Conservation (phyloP, 129 eudicot species). For the Escallonia herrerae region DNA sequence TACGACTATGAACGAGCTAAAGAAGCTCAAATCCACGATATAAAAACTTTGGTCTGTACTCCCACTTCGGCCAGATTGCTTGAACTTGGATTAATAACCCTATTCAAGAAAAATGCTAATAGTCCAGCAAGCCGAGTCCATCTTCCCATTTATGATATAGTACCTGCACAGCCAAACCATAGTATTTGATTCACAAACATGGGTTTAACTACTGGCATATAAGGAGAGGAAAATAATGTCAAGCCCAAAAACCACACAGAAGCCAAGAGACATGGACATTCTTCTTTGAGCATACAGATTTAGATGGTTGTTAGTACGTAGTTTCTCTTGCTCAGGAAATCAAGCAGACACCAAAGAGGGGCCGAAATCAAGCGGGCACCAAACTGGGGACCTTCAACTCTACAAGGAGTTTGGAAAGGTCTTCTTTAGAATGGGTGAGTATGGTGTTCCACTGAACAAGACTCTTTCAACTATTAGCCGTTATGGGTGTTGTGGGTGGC, state of each 20-base stretch:
- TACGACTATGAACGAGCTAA: conserved; percentile 52
- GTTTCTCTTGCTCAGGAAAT: conserved; percentile 8
- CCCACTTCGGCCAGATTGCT: conserved; percentile 50
- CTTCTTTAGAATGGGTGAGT: conserved; percentile 51
- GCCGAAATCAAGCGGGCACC: conserved; percentile 19
- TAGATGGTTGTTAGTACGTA: conserved; percentile 11
- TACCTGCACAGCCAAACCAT: conserved; percentile 1
- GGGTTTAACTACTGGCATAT: conserved; percentile 13
- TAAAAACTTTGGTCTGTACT: conserved; percentile 53
- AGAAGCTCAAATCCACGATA: conserved; percentile 65
- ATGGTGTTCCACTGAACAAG: conserved; percentile 44
- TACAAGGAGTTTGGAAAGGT: conserved; percentile 73
- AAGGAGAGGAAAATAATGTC: background rate
- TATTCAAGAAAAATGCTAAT: conserved; percentile 34
- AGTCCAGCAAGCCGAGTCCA: conserved; percentile 31
- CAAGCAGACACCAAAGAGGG: conserved; percentile 27
- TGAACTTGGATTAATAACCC: conserved; percentile 54
- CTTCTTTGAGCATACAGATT: conserved; percentile 32
- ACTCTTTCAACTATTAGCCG: background rate
- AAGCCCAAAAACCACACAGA: background rate
- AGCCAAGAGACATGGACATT: background rate
- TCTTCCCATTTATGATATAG: conserved; percentile 11
- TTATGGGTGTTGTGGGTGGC: too few relatives aligned
- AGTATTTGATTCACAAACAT: conserved; percentile 18
- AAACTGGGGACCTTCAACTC: conserved; percentile 63